Percentiles rank a stretch among this genome's conserved stretches.
Conservation (phyloP, 129 eudicot genomes). For the Saposhnikovia divaricata region DNA sequence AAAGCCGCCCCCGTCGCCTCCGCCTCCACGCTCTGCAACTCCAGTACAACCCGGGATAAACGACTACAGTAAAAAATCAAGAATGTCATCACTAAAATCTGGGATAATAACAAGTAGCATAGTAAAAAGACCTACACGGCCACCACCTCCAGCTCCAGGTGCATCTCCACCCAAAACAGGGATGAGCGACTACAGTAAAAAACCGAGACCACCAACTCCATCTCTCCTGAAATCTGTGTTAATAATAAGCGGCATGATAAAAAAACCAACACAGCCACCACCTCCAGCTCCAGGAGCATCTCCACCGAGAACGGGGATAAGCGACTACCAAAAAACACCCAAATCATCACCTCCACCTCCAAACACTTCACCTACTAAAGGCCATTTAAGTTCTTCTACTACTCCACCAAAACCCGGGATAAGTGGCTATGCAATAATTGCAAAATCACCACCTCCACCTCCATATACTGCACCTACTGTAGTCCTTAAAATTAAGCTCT, state of each 20-base stretch:
- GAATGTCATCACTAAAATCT: not conserved
- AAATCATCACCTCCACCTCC: not conserved
- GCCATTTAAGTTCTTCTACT: not conserved
- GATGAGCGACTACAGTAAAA: not conserved
- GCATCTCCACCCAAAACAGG: not conserved
- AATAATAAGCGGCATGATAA: not conserved
- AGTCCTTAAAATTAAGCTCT: too few species aligned
- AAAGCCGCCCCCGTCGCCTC: not conserved
- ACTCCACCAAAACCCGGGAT: not conserved
- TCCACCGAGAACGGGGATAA: not conserved
- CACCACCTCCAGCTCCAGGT: not conserved
- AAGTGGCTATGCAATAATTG: not conserved
- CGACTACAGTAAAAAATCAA: not conserved
- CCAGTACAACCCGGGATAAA: not conserved
- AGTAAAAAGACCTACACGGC: not conserved
- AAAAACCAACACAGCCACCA: not conserved
- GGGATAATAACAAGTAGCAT: not conserved
- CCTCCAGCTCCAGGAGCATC: not conserved
- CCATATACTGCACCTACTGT: not conserved
- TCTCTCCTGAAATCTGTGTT: not conserved
- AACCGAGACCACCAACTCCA: not conserved
- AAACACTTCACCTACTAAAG: not conserved
- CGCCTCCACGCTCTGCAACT: not conserved
- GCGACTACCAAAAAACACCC: not conserved
- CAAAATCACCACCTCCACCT: not conserved